Conservation (phyloP, 352 stramenopile genomes). For the Nothophytophthora sp. region DNA sequence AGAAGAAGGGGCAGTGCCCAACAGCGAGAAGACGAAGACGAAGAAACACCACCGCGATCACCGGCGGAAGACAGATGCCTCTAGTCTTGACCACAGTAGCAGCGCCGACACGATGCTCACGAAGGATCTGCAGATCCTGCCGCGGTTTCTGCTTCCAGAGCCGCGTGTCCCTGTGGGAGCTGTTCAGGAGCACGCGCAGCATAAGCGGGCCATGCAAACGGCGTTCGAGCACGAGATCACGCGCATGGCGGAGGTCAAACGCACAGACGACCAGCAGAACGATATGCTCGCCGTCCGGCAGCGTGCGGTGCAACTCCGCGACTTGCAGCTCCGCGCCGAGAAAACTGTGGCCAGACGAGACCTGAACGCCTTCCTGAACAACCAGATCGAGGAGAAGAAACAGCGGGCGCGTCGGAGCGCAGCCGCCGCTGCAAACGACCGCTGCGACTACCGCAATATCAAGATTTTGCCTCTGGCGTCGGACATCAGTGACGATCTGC, state of each 20-base stretch:
- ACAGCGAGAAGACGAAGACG: neutral
- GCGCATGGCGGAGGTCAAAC: conserved; percentile 19
- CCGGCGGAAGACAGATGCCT: neutral
- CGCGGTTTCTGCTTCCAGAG: conserved; percentile 50
- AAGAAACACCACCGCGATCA: conserved; percentile 3
- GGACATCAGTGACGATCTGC: conserved; percentile 26
- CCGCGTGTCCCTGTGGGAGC: conserved; percentile 14
- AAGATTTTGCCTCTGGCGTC: conserved; percentile 49
- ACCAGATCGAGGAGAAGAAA: conserved; percentile 50
- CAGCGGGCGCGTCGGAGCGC: conserved; percentile 12
- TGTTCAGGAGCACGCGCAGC: conserved; percentile 14
- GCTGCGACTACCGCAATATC: conserved; percentile 13
- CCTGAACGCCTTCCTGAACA: conserved; percentile 49
- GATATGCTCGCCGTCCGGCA: conserved; percentile 16
- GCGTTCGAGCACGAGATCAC: conserved; percentile 34
- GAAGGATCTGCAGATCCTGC: conserved; percentile 33
- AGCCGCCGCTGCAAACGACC: neutral
- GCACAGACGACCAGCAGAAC: conserved; percentile 14
- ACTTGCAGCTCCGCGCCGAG: conserved; percentile 44
- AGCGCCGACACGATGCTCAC: neutral
- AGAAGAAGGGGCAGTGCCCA: too few species aligned
- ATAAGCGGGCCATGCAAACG: conserved; percentile 28
- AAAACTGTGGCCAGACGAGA: conserved; percentile 37
- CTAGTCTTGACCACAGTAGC: conserved; percentile 1
- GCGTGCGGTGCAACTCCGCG: conserved; percentile 37